These are phyloP conservation scores for Fusarium sp. DNA, from an alignment of 2,329 filamentous ascomycete genomes.

Conservation along the genomic window DNA sequence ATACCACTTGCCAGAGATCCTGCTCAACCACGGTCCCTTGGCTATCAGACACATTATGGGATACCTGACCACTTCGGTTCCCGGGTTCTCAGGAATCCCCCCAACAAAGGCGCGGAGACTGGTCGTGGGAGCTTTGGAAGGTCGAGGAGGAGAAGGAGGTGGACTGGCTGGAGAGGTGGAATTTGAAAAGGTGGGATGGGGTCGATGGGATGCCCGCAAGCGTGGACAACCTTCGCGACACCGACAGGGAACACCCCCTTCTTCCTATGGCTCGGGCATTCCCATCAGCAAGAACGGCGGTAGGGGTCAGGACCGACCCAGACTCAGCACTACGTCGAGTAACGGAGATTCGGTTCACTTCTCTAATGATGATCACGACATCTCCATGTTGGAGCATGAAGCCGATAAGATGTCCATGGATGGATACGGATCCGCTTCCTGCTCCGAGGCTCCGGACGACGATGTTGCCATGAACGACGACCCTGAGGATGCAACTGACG, in stretches of 20 bases:
- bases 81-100: slow-evolving; percentile 90
- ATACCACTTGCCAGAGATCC: slow-evolving; percentile 90
- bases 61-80: slow-evolving; percentile 92
- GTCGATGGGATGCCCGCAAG: slow-evolving; percentile 90
- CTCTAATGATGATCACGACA: slow-evolving; percentile 76
- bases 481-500: slow-evolving; percentile 89
- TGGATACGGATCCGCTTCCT: slow-evolving; percentile 78
- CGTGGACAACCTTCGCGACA: slow-evolving; percentile 73
- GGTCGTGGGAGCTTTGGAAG: slow-evolving; percentile 93
- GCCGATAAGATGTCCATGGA: slow-evolving; percentile 96
- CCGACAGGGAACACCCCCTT: slow-evolving; percentile 59
- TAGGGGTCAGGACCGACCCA: slow-evolving; percentile 63
- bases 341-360: slow-evolving; percentile 81
- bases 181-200: slow-evolving; percentile 98
- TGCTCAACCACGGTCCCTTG: slow-evolving; percentile 89
- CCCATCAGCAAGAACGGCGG: slow-evolving; percentile 66
- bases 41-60: slow-evolving; percentile 97
- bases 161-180: slow-evolving; percentile 79
- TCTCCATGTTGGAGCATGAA: slow-evolving; percentile 83
- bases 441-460: slow-evolving; percentile 80
- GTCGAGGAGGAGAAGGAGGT: slow-evolving; percentile 76
- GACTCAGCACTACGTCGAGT: slow-evolving; percentile 70
- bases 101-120: slow-evolving; percentile 91
- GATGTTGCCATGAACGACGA: slow-evolving; percentile 79
- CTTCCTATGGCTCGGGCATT: slow-evolving; percentile 66